Percentiles rank a stretch among this genome's conserved stretches.
Conservation (phyloP, 1,139 yeast species). For the Diutina scorzettiae region DNA sequence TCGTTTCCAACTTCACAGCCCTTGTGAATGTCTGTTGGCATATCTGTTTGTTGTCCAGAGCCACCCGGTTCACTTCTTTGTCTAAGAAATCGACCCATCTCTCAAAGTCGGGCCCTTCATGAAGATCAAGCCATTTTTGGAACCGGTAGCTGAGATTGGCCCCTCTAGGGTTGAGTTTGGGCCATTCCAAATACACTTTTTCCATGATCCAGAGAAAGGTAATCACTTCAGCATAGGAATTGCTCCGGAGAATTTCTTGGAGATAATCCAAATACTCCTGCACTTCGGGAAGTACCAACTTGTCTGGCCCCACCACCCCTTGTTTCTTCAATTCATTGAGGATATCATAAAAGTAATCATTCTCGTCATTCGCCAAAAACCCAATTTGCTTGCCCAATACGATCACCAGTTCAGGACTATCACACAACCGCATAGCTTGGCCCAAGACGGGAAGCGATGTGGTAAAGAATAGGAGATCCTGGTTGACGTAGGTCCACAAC, state of each 20-base stretch:
- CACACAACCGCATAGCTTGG: slow-evolving; percentile 32
- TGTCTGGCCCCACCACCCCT: slow-evolving; percentile 12
- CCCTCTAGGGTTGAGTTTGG: slow-evolving; percentile 17
- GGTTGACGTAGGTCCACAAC: slow-evolving; percentile 33
- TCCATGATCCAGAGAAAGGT: slow-evolving; percentile 38
- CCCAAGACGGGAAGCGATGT: slow-evolving; percentile 32
- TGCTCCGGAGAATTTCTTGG: slow-evolving; percentile 16
- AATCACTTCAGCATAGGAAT: slow-evolving; percentile 31
- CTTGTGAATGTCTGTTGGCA: slow-evolving; percentile 22
- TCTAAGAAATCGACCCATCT: slow-evolving; percentile 35
- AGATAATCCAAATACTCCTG: slow-evolving; percentile 25
- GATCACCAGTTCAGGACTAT: slow-evolving; percentile 22
- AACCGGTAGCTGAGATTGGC: slow-evolving; percentile 29
- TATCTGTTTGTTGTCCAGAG: slow-evolving; percentile 10
- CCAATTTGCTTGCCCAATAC: slow-evolving; percentile 39
- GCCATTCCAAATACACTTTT: slow-evolving; percentile 42
- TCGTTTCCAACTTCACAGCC: slow-evolving; percentile 27
- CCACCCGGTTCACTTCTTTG: slow-evolving; percentile 30
- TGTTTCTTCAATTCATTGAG: slow-evolving; percentile 19
- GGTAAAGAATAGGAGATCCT: slow-evolving; percentile 38
- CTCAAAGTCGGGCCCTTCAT: slow-evolving; percentile 34
- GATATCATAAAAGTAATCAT: slow-evolving; percentile 30
- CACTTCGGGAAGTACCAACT: slow-evolving; percentile 21
- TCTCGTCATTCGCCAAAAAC: slow-evolving; percentile 35
- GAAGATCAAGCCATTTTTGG: slow-evolving; percentile 40